Conservation (phyloP, 1,284 basidiomycete genomes). For the Phylloporus sp. region DNA sequence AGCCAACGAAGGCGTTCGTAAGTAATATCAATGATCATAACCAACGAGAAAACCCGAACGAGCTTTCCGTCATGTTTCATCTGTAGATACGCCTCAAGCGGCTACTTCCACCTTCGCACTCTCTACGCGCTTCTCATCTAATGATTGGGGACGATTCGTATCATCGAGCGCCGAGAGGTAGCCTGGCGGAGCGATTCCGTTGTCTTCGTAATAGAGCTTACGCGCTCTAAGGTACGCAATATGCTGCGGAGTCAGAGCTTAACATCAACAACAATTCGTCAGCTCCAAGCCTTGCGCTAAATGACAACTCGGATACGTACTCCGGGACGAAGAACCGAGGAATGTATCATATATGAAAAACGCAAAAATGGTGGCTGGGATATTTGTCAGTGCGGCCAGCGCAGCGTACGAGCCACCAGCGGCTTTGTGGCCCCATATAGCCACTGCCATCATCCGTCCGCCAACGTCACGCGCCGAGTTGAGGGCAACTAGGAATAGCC, state of each 20-base stretch:
- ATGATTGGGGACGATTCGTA: slow-evolving; percentile 18
- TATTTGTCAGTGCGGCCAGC: slow-evolving; percentile 69
- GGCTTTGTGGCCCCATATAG: slow-evolving; percentile 65
- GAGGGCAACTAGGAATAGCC: slow-evolving; percentile 55
- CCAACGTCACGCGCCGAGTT: slow-evolving; percentile 77
- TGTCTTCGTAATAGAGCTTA: slow-evolving; percentile 38
- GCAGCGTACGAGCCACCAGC: slow-evolving; percentile 67
- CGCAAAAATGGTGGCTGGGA: slow-evolving; percentile 64
- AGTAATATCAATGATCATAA: too few species aligned
- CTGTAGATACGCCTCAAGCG: slow-evolving; percentile 15
- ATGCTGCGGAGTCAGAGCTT: slow-evolving; percentile 38
- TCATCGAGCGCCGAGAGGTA: slow-evolving; percentile 27
- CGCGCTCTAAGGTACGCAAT: slow-evolving; percentile 29
- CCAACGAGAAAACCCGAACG: not conserved
- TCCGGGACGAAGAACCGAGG: slow-evolving; percentile 43
- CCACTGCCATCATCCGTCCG: slow-evolving; percentile 63
- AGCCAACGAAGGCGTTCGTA: too few species aligned
- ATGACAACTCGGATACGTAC: slow-evolving; percentile 31
- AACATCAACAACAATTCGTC: slow-evolving; percentile 10
- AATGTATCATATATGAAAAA: slow-evolving; percentile 62
- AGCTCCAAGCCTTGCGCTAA: slow-evolving; percentile 15
- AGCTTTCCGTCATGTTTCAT: not conserved
- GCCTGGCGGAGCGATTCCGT: slow-evolving; percentile 29
- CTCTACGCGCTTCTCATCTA: slow-evolving; percentile 19
- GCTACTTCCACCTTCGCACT: not conserved